A percentile compares a stretch with the other conserved stretches of the same genome.
Conservation (phyloP, 2,329 filamentous ascomycete species). For the Helminthosporium solani region DNA sequence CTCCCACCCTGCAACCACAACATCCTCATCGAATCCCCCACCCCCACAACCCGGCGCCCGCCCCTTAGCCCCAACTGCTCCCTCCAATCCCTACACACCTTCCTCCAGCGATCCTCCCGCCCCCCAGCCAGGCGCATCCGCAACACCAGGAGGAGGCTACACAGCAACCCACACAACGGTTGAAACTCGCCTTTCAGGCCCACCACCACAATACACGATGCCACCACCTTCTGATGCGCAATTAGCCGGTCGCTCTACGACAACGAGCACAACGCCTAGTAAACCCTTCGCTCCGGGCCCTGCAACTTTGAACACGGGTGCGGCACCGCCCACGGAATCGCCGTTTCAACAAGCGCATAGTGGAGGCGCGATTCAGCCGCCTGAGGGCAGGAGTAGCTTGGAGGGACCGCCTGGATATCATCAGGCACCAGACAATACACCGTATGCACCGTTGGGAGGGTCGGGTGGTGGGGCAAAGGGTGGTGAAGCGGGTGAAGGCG, state of each 20-base stretch:
- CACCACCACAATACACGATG: slow-evolving; percentile 43
- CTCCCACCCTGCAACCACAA: slow-evolving; percentile 32
- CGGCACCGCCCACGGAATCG: slow-evolving; percentile 17
- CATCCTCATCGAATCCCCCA: slow-evolving; percentile 27
- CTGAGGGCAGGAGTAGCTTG: slow-evolving; percentile 21
- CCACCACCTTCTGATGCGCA: slow-evolving; percentile 42
- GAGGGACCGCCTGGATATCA: slow-evolving; percentile 52
- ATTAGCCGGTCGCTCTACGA: slow-evolving; percentile 43
- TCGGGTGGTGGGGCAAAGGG: slow-evolving; percentile 35
- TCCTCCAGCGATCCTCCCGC: slow-evolving; percentile 25
- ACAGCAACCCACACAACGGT: slow-evolving; percentile 36
- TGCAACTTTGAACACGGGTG: slow-evolving; percentile 42
- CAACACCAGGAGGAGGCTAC: slow-evolving; percentile 33
- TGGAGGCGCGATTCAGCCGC: slow-evolving; percentile 16
- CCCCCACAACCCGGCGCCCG: slow-evolving; percentile 46
- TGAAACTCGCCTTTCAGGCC: slow-evolving; percentile 27
- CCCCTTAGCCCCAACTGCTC: slow-evolving; percentile 23
- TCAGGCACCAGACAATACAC: slow-evolving; percentile 46
- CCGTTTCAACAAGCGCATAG: slow-evolving; percentile 26
- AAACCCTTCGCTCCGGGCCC: slow-evolving; percentile 27
- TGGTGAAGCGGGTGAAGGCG: slow-evolving; percentile 26
- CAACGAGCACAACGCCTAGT: slow-evolving; percentile 22
- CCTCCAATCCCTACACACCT: slow-evolving; percentile 15
- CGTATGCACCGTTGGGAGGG: slow-evolving; percentile 44
- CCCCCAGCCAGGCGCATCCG: slow-evolving; percentile 42